Evolutionary conservation across 2,329 filamentous ascomycete species (phyloP).

Genomic region (Calycina marina): DNA sequence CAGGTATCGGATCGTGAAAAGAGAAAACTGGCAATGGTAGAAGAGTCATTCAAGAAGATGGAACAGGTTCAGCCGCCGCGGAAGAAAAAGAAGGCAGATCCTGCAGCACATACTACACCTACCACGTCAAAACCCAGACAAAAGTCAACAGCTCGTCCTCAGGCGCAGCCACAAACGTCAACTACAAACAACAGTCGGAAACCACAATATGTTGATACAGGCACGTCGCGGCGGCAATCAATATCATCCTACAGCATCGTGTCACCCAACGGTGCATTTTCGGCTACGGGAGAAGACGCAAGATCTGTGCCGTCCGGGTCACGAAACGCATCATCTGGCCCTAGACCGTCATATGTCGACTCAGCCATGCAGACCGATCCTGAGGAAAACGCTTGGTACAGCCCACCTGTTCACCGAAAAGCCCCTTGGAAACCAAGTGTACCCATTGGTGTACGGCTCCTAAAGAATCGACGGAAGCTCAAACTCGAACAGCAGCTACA

Average conservation of each 20-base stretch:
- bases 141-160: constrained; percentile 17
- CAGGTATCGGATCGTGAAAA: constrained; percentile 52
- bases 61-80: constrained; percentile 39
- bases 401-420: constrained; percentile 4
- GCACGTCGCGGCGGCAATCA: constrained; percentile 19
- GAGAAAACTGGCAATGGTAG: constrained; percentile 50
- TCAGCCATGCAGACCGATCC: constrained; percentile 20
- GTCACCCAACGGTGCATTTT: constrained; percentile 15
- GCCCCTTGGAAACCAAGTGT: constrained; percentile 16
- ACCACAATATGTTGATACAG: constrained; percentile 19
- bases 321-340: constrained; percentile 12
- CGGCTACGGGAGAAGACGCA: constrained; percentile 10
- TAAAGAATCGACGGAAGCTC: constrained; percentile 18
- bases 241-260: constrained; percentile 18
- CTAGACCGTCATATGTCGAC: constrained; percentile 17
- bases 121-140: constrained; percentile 20
- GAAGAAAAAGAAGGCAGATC: constrained; percentile 49
- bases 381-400: constrained; percentile 21
- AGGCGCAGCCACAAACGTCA: constrained; percentile 13
- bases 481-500: constrained; percentile 10
- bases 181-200: constrained; percentile 11
- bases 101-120: constrained; percentile 27
- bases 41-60: constrained; percentile 49
- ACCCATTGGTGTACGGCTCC: constrained; percentile 17
- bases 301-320: constrained; percentile 13